These are phyloP conservation scores for Passalora sequoiae DNA, from an alignment of 2,329 filamentous ascomycete species.

Conservation along the genomic window DNA sequence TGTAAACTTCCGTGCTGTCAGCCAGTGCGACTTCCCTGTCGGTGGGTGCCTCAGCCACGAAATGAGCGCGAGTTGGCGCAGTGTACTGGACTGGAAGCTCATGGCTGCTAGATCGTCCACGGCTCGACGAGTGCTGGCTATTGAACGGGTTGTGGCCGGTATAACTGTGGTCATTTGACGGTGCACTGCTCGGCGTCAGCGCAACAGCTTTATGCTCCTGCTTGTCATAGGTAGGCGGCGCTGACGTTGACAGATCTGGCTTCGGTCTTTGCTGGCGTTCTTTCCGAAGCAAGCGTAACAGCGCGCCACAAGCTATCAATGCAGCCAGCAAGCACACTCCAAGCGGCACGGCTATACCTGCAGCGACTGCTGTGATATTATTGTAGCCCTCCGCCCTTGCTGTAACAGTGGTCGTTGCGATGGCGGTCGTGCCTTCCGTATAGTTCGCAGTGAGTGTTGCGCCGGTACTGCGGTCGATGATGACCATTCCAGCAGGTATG, in stretches of 20 bases:
- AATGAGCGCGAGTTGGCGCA: not conserved
- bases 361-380: slow-evolving; percentile 12
- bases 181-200: not conserved
- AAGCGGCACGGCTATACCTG: slow-evolving; percentile 12
- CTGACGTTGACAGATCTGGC: slow-evolving; percentile 23
- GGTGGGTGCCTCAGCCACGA: slow-evolving; percentile 11
- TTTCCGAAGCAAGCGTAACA: slow-evolving; percentile 9
- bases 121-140: not conserved
- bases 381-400: slow-evolving; percentile 1
- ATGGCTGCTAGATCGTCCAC: too few species aligned
- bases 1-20: slow-evolving; percentile 7
- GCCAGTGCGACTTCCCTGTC: slow-evolving; percentile 10
- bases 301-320: slow-evolving; percentile 9
- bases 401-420: slow-evolving; percentile 5
- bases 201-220: not conserved
- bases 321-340: slow-evolving; percentile 14
- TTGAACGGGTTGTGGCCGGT: not conserved
- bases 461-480: slow-evolving; percentile 14
- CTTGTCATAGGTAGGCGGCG: not conserved
- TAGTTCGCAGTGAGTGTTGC: slow-evolving; percentile 9
- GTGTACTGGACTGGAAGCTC: too few species aligned
- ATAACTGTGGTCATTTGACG: slow-evolving; percentile 1
- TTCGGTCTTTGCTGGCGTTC: not conserved
- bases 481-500: slow-evolving; percentile 10
- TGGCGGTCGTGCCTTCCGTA: not conserved